These are phyloP conservation scores for Rhodomyrtus psidioides DNA, from an alignment of 441 rosid species.

Conservation along the genomic window DNA sequence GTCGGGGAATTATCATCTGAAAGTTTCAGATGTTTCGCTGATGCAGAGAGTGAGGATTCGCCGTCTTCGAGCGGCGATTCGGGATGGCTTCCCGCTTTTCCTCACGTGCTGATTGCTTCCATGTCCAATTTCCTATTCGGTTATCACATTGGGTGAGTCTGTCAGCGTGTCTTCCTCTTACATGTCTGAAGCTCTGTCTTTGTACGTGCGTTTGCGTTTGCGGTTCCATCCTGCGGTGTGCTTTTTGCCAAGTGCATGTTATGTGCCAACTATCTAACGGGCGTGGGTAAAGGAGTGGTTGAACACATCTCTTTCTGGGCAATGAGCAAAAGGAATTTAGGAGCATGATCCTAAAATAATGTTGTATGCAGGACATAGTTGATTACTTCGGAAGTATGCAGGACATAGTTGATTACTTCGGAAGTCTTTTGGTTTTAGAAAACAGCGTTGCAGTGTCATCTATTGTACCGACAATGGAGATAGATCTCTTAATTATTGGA, in stretches of 20 bases:
- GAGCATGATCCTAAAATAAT: neutral
- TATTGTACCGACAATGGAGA: neutral
- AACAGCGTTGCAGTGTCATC: neutral
- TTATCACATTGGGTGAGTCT: constrained; percentile 63
- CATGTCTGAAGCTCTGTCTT: neutral
- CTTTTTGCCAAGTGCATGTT: neutral
- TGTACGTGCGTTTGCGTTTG: neutral
- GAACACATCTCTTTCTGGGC: neutral
- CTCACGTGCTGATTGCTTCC: constrained; percentile 56
- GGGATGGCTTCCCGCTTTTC: constrained; percentile 72
- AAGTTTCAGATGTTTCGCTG: neutral
- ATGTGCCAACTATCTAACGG: neutral
- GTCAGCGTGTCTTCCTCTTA: neutral
- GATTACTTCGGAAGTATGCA: neutral
- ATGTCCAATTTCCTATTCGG: constrained; percentile 79
- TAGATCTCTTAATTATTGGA: neutral
- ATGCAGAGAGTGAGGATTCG: constrained; percentile 25
- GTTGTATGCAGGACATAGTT: neutral
- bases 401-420: neutral
- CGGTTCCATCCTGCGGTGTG: neutral
- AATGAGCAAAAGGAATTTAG: neutral
- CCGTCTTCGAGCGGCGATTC: constrained; percentile 14
- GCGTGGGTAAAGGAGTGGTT: neutral
- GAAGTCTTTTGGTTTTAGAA: neutral
- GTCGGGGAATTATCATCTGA: neutral